A percentile compares a stretch with the other conserved stretches of the same genome.
Conservation (phyloP, 257 asterid genomes). For the Solanum chiquidenum region DNA sequence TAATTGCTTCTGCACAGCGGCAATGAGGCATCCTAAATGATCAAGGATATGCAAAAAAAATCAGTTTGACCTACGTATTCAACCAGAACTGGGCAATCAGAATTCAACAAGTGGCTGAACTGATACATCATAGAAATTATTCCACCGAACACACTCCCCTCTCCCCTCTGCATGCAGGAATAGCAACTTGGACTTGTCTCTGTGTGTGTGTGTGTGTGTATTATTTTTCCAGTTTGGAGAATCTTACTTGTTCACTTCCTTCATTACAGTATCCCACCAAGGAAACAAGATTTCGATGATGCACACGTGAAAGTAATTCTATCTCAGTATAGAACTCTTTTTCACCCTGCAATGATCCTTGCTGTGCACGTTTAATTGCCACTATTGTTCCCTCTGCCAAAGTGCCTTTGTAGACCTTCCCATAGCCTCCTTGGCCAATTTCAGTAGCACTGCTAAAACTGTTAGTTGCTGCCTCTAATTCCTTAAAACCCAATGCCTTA, state of each 20-base stretch:
- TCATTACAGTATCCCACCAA: conserved; percentile 23
- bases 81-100: not conserved
- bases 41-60: not conserved
- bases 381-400: conserved; percentile 27
- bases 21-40: not conserved
- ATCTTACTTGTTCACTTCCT: not conserved
- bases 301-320: conserved; percentile 49
- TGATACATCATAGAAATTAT: not conserved
- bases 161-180: not conserved
- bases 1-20: not conserved
- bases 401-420: conserved; percentile 48
- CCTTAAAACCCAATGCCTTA: conserved; percentile 37
- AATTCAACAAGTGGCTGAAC: not conserved
- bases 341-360: conserved; percentile 50
- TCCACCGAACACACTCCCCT: not conserved
- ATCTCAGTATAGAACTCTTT: conserved; percentile 57
- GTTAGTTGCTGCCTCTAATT: conserved; percentile 24
- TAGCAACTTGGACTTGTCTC: not conserved
- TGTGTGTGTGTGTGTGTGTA: not conserved
- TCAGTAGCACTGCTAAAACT: conserved; percentile 24
- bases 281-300: conserved; percentile 52
- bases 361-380: conserved; percentile 52
- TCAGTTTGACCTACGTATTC: not conserved
- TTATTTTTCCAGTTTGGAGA: not conserved
- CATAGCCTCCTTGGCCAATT: conserved; percentile 62